These are phyloP conservation scores for Ceratobasidium sp. DNA, from an alignment of 1,284 basidiomycete genomes.

Conservation along the genomic window DNA sequence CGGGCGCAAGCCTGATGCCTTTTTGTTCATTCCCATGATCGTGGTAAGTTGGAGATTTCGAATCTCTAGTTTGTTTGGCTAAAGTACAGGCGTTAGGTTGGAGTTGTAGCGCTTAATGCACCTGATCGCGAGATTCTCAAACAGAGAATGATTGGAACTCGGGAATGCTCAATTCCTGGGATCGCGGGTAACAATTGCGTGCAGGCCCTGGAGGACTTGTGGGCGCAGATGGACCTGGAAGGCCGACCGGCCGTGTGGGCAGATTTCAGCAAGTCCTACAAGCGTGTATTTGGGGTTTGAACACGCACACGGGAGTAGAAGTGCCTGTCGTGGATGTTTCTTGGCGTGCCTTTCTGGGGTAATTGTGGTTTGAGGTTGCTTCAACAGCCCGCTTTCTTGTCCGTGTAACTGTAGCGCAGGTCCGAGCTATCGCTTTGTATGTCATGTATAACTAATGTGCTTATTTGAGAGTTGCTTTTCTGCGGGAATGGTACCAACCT, in stretches of 20 bases:
- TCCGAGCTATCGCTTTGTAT: no score
- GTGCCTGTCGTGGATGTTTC: no score
- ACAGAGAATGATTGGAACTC: background rate
- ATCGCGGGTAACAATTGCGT: constrained; percentile 2
- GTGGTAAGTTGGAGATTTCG: background rate
- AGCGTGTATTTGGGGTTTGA: background rate
- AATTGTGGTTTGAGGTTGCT: no score
- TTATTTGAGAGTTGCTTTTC: no score
- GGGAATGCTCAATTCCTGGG: background rate
- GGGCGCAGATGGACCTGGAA: background rate
- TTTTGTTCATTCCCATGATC: constrained; percentile 9
- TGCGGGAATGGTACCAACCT: no score
- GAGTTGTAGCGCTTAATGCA: background rate
- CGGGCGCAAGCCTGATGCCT: constrained; percentile 2
- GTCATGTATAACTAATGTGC: no score
- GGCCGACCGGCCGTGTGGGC: background rate
- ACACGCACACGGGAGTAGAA: no score
- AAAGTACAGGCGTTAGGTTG: background rate
- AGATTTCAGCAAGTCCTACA: background rate
- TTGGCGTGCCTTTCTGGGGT: no score
- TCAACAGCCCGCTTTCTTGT: no score
- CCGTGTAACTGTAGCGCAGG: no score
- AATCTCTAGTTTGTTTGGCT: background rate
- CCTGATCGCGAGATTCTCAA: background rate
- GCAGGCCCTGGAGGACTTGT: background rate